phyloP scores from a whole-genome alignment of 768 basidiomycete species.

The Psilocybe azurescens region DNA sequence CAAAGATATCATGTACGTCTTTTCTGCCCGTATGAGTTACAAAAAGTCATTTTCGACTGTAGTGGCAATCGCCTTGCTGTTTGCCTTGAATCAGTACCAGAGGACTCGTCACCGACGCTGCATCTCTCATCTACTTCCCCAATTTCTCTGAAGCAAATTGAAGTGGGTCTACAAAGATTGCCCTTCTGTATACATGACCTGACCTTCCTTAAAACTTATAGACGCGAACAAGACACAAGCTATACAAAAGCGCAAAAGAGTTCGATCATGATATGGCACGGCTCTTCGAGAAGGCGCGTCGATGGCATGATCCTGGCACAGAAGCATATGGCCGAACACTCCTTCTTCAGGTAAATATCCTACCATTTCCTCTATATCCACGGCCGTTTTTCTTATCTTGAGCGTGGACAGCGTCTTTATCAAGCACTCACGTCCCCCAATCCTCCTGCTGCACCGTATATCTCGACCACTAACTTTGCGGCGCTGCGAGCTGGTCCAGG shows the following conservation, averaged over 20 bases:
- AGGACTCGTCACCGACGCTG: constrained; percentile 61
- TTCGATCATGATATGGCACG: constrained; percentile 86
- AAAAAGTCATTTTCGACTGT: constrained; percentile 19
- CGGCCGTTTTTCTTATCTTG: background rate
- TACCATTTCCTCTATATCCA: constrained; percentile 22
- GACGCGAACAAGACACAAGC: constrained; percentile 50
- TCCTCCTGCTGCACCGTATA: constrained; percentile 58
- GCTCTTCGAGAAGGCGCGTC: constrained; percentile 83
- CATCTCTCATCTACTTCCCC: constrained; percentile 65
- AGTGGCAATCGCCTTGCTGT: constrained; percentile 68
- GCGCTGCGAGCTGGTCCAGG: constrained; percentile 83
- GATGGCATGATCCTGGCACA: constrained; percentile 67
- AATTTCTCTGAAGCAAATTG: constrained; percentile 76
- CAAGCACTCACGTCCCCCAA: constrained; percentile 78
- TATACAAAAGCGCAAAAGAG: constrained; percentile 63
- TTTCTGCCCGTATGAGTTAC: constrained; percentile 12
- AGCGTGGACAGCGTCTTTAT: constrained; percentile 73
- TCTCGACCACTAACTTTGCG: constrained; percentile 69
- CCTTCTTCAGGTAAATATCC: constrained; percentile 75
- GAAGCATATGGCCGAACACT: constrained; percentile 82
- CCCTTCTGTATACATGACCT: background rate
- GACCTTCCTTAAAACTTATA: constrained; percentile 21
- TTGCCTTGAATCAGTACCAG: constrained; percentile 71
- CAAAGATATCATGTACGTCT: constrained; percentile 59
- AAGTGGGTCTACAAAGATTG: constrained; percentile 46